Evolutionary conservation across 345 rosid genomes (phyloP).

Genomic region (Rhizophora apiculata): DNA sequence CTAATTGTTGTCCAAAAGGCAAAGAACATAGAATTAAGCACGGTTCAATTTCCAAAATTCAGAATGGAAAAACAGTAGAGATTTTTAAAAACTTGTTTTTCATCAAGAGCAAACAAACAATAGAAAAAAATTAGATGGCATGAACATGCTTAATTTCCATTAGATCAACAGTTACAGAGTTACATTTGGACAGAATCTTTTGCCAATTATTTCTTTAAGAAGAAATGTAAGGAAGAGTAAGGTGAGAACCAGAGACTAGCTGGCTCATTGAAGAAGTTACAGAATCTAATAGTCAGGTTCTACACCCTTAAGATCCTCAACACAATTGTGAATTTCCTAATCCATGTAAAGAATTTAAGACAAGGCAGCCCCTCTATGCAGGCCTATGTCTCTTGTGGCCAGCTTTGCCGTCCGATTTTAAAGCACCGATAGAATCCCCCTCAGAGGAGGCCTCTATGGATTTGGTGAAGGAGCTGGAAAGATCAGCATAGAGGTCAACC

Average conservation of each 20-base stretch:
- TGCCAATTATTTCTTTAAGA: conserved; percentile 35
- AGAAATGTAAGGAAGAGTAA: conserved; percentile 18
- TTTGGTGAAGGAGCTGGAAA: conserved; percentile 56
- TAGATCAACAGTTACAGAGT: conserved; percentile 37
- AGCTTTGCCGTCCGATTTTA: conserved; percentile 54
- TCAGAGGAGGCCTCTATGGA: conserved; percentile 66
- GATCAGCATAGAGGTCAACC: conserved; percentile 66
- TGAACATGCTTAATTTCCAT: conserved; percentile 33
- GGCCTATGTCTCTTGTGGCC: conserved; percentile 58
- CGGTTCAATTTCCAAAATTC: not conserved
- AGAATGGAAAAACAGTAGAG: not conserved
- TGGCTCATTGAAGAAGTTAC: conserved; percentile 18
- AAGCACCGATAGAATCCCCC: conserved; percentile 53
- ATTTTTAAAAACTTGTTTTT: not conserved
- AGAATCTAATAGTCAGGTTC: conserved; percentile 34
- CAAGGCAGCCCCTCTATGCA: conserved; percentile 18
- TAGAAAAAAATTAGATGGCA: conserved; percentile 10
- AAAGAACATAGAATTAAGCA: not conserved
- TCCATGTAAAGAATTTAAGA: conserved; percentile 22
- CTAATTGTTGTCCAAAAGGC: conserved; percentile 12
- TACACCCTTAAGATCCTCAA: conserved; percentile 26
- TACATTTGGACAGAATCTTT: conserved; percentile 23
- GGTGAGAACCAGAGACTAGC: conserved; percentile 23
- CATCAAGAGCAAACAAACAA: not conserved
- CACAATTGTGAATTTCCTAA: conserved; percentile 25